phyloP scores from a whole-genome alignment of 805 yeast genomes.

The Metschnikowia arizonensis region DNA sequence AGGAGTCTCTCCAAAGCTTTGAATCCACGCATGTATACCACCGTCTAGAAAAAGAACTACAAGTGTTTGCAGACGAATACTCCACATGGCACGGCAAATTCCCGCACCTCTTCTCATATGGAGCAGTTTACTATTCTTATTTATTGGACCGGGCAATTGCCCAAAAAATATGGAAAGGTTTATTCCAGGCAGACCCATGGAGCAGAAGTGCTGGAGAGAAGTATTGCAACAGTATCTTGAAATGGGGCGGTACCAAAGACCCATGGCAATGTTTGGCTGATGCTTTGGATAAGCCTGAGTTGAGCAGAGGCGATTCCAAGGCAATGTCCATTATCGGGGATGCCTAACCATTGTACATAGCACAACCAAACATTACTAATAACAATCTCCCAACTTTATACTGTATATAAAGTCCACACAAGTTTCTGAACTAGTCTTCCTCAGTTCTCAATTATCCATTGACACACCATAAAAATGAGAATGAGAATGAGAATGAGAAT shows the following conservation, averaged over 20 bases:
- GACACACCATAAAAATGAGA: no score
- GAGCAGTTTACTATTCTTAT: conserved; percentile 91
- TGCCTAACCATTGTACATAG: not conserved
- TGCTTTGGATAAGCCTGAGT: conserved; percentile 59
- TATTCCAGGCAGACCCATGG: conserved; percentile 70
- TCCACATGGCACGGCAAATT: conserved; percentile 93
- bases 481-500: no score
- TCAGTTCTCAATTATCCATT: no score
- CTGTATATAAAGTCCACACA: no score
- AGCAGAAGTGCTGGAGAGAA: conserved; percentile 69
- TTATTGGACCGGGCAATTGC: conserved; percentile 91
- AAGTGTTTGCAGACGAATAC: conserved; percentile 61
- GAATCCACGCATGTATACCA: conserved; percentile 65
- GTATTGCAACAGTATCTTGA: conserved; percentile 64
- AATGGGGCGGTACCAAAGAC: conserved; percentile 92
- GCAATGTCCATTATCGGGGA: conserved; percentile 54
- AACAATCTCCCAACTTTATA: no score
- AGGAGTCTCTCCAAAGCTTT: conserved; percentile 10
- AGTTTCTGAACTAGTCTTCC: no score
- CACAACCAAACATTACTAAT: no score
- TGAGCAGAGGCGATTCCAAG: conserved; percentile 60
- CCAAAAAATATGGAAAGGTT: conserved; percentile 69
- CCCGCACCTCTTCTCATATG: conserved; percentile 90
- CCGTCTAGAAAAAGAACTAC: conserved; percentile 52
- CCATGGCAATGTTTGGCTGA: conserved; percentile 86